Evolutionary conservation across 331 rosid species (phyloP).

Genomic region (Phaseolus coccineus): DNA sequence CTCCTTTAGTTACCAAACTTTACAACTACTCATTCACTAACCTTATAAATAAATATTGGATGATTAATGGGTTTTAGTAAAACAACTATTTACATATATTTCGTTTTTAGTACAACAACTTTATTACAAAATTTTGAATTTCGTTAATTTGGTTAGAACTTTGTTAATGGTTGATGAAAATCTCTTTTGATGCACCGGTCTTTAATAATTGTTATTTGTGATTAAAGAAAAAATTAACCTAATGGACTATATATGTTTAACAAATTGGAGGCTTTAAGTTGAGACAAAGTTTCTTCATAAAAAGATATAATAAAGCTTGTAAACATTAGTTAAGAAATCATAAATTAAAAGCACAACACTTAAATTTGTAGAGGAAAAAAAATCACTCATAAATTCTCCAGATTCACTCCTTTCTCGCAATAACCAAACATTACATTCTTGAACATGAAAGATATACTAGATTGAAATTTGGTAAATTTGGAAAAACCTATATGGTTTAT

Average conservation of each 20-base stretch:
- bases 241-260: background rate
- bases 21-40: background rate
- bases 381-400: conserved; percentile 10
- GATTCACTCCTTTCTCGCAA: conserved; percentile 3
- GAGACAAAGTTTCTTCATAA: background rate
- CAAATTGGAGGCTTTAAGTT: background rate
- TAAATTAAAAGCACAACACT: background rate
- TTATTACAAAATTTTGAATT: too few relatives aligned
- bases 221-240: too few relatives aligned
- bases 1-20: background rate
- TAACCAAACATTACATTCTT: too few relatives aligned
- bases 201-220: too few relatives aligned
- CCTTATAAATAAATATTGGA: background rate
- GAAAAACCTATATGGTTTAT: background rate
- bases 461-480: background rate
- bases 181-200: too few relatives aligned
- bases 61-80: too few relatives aligned
- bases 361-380: background rate
- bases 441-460: too few relatives aligned
- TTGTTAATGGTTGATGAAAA: too few relatives aligned
- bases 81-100: too few relatives aligned
- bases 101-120: too few relatives aligned
- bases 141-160: too few relatives aligned
- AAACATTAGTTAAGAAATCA: background rate
- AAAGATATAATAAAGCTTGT: background rate